Conservation (phyloP, 2,329 filamentous ascomycete genomes). For the Colletotrichum zoysiae region DNA sequence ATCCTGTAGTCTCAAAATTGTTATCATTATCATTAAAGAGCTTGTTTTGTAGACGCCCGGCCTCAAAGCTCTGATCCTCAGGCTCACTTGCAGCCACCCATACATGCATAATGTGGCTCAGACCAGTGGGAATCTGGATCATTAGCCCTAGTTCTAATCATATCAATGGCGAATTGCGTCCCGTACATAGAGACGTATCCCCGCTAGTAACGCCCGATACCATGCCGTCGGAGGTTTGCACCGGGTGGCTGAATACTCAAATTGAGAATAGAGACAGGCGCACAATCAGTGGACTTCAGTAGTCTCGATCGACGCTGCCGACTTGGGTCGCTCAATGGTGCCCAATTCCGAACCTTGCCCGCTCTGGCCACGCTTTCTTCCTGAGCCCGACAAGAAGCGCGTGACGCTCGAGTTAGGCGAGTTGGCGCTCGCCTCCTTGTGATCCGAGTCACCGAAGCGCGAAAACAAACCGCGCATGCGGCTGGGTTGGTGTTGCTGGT, state of each 20-base stretch:
- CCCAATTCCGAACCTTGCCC: constrained; percentile 80
- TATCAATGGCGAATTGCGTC: constrained; percentile 40
- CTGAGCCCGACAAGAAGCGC: constrained; percentile 73
- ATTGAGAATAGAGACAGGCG: constrained; percentile 10
- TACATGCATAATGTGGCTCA: constrained; percentile 36
- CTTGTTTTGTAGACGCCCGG: constrained; percentile 19
- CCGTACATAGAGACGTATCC: constrained; percentile 10
- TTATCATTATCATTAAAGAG: constrained; percentile 41
- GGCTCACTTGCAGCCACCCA: constrained; percentile 14
- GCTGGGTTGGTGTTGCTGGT: constrained; percentile 49
- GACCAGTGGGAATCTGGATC: constrained; percentile 1
- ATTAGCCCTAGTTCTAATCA: constrained; percentile 24
- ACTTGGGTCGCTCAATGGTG: constrained; percentile 64
- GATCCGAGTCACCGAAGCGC: constrained; percentile 76
- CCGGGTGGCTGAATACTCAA: constrained; percentile 14
- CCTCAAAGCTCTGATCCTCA: constrained; percentile 22
- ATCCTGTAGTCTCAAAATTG: constrained; percentile 5
- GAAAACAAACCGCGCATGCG: constrained; percentile 80
- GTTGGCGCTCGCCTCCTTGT: constrained; percentile 50
- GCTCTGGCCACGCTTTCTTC: constrained; percentile 78
- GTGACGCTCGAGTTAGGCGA: constrained; percentile 56
- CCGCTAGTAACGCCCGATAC: constrained; percentile 31
- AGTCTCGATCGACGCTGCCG: constrained; percentile 47
- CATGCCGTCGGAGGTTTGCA: constrained; percentile 20
- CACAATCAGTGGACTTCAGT: constrained; percentile 40